phyloP scores from a whole-genome alignment of 164 flowering plant species.

The Tetracentron sinense region DNA sequence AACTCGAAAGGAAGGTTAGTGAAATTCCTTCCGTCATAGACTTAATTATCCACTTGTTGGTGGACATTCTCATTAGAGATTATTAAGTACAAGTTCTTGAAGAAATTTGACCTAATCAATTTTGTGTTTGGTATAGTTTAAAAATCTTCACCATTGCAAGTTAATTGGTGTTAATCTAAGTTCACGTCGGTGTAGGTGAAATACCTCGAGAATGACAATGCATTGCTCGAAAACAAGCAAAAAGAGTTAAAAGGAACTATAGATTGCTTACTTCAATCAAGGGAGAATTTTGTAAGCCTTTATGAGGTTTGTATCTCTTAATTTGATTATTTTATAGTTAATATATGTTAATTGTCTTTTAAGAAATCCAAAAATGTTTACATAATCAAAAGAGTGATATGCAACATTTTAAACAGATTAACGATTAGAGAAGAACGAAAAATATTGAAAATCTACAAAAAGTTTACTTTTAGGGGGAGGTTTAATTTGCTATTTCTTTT shows the following conservation, averaged over 20 bases:
- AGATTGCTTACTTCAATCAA: slow-evolving; percentile 43
- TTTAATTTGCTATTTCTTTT: background rate
- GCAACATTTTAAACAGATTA: too few species aligned
- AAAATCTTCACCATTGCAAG: too few species aligned
- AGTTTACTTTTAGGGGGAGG: background rate
- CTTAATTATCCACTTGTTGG: background rate
- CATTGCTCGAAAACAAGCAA: slow-evolving; percentile 51
- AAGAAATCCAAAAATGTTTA: background rate
- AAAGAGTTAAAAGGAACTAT: slow-evolving; percentile 53
- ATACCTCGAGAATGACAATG: slow-evolving; percentile 51
- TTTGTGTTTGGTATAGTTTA: background rate
- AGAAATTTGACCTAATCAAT: background rate
- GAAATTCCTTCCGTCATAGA: background rate
- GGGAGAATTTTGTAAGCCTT: slow-evolving; percentile 41
- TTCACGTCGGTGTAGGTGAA: slow-evolving; percentile 31
- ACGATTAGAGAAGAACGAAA: too few species aligned
- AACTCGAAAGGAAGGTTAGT: slow-evolving; percentile 48
- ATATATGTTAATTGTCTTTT: too few species aligned
- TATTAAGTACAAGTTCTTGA: background rate
- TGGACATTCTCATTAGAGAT: slow-evolving; percentile 2
- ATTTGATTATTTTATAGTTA: background rate
- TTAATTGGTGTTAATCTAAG: background rate
- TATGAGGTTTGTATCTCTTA: slow-evolving; percentile 41
- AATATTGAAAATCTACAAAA: too few species aligned
- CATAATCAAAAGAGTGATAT: too few species aligned